Evolutionary conservation across 1,139 yeast genomes (phyloP).

Genomic region (Pichia kudriavzevii): DNA sequence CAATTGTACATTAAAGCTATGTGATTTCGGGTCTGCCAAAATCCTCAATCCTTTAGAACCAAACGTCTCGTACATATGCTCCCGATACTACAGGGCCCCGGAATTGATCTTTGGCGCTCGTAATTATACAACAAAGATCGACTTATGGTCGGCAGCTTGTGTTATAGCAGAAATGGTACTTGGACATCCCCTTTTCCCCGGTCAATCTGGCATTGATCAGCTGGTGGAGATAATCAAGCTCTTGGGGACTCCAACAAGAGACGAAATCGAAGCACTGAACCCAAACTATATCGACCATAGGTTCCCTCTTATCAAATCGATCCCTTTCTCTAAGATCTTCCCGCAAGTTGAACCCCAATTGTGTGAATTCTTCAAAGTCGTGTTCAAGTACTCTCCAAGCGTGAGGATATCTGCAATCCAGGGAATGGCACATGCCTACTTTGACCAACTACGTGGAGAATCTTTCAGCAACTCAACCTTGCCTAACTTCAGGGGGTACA

Average conservation of each 20-base stretch:
- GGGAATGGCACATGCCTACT: conserved; percentile 63
- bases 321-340: conserved; percentile 79
- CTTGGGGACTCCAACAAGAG: conserved; percentile 89
- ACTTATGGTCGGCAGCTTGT: conserved; percentile 97
- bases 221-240: conserved; percentile 94
- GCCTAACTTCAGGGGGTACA: conserved; percentile 25
- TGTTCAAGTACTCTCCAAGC: conserved; percentile 71
- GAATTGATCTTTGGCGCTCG: conserved; percentile 66
- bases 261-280: conserved; percentile 90
- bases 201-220: conserved; percentile 96
- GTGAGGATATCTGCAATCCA: conserved; percentile 63
- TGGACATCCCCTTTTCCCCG: conserved; percentile 96
- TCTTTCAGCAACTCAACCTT: conserved; percentile 27
- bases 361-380: conserved; percentile 49
- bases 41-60: conserved; percentile 85
- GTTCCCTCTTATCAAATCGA: conserved; percentile 93
- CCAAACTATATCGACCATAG: conserved; percentile 97
- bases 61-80: conserved; percentile 91
- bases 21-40: conserved; percentile 99
- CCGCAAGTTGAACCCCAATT: conserved; percentile 57
- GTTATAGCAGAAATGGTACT: conserved; percentile 94
- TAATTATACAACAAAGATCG: conserved; percentile 81
- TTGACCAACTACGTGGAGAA: conserved; percentile 62
- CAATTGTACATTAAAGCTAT: conserved; percentile 75
- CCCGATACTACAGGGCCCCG: conserved; percentile 94